A percentile compares a stretch with the other conserved stretches of the same genome.
These are phyloP conservation scores for Nymphaea colorata DNA, from an alignment of 164 flowering plant species.

Conservation along the genomic window DNA sequence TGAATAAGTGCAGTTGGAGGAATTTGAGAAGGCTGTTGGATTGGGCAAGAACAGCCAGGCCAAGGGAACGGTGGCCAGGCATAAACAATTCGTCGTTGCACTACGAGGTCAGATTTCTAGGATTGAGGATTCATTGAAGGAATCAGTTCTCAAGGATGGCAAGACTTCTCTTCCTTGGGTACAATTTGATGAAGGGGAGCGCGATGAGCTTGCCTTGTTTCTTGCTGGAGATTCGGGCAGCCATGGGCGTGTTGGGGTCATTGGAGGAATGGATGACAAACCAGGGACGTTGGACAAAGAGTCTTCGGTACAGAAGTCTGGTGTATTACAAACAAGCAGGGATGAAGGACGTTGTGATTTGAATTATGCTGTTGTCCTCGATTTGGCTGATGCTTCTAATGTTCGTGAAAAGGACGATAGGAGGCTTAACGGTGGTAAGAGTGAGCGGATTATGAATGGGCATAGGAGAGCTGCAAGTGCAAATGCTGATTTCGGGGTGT, in stretches of 20 bases:
- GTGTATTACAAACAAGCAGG: background rate
- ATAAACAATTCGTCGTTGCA: slow-evolving; percentile 59
- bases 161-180: slow-evolving; percentile 59
- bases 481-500: slow-evolving; percentile 53
- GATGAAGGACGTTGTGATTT: background rate
- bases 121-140: slow-evolving; percentile 41
- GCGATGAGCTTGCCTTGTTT: slow-evolving; percentile 80
- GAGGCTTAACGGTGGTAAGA: background rate
- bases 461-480: slow-evolving; percentile 91
- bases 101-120: slow-evolving; percentile 38
- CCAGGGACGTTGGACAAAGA: background rate
- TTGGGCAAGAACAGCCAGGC: slow-evolving; percentile 31
- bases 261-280: background rate
- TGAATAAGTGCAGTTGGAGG: slow-evolving; percentile 58
- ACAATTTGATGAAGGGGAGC: slow-evolving; percentile 70
- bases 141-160: slow-evolving; percentile 36
- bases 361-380: background rate
- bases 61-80: slow-evolving; percentile 61
- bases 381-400: background rate
- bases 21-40: slow-evolving; percentile 62
- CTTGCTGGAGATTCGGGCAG: slow-evolving; percentile 26
- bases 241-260: background rate
- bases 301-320: background rate
- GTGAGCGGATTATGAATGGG: slow-evolving; percentile 27
- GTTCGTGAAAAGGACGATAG: background rate